These are phyloP conservation scores for Backusella australiensis DNA, from an alignment of 192 early-diverging fungal species.

Conservation along the genomic window DNA sequence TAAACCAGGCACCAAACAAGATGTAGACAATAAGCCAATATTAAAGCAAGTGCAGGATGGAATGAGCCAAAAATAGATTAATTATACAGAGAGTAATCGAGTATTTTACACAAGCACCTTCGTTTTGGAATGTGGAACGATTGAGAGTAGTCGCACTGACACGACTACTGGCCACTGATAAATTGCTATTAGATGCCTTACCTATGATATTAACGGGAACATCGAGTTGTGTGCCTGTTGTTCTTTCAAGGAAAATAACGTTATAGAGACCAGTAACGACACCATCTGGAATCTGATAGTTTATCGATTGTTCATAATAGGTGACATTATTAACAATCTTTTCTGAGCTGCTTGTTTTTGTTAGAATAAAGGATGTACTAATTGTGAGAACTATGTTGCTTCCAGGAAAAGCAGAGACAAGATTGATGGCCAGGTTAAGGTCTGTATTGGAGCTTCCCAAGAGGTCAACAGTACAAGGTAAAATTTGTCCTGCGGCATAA, in stretches of 20 bases:
- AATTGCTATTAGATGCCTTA: neutral
- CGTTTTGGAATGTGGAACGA: neutral
- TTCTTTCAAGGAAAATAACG: constrained; percentile 11
- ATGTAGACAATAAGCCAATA: too few species aligned
- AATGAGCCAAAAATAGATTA: neutral
- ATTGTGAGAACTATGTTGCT: neutral
- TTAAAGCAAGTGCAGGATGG: neutral
- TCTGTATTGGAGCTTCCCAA: constrained; percentile 7
- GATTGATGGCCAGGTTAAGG: constrained; percentile 20
- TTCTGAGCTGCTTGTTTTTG: neutral
- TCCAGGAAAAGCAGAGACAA: neutral
- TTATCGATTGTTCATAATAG: constrained; percentile 25
- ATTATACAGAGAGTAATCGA: neutral
- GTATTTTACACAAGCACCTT: neutral
- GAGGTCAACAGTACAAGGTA: constrained; percentile 19
- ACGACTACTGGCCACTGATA: neutral
- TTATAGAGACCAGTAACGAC: constrained; percentile 19
- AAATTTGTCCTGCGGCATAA: constrained; percentile 26
- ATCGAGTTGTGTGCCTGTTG: neutral
- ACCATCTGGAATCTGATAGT: constrained; percentile 12
- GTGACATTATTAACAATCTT: constrained; percentile 13
- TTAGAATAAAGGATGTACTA: constrained; percentile 19
- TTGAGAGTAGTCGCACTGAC: neutral
- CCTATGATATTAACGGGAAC: constrained; percentile 12
- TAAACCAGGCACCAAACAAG: too few species aligned